Base-by-base conservation (phyloP, 2,329 filamentous ascomycete genomes). In the Scedosporium apiospermum region DNA sequence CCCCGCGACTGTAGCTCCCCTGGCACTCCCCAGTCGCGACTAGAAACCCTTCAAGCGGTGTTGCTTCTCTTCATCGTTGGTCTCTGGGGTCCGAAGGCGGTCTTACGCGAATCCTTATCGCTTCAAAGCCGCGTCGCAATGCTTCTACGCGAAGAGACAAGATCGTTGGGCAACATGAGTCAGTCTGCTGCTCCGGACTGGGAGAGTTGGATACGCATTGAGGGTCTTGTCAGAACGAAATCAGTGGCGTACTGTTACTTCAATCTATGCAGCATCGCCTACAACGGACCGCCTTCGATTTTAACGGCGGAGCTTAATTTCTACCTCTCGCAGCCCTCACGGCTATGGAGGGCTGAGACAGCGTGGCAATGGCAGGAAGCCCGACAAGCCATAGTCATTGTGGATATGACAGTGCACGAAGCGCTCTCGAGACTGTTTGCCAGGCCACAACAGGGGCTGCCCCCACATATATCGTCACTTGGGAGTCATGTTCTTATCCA, bases 401-500 rank as follows among this genome's bases (percentile, higher is more conserved):
- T 78, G 63, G 82, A 84, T 23, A 76, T 84, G 46, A 78, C 79
- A 1, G 74, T 87, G 3, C 82, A 83, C 63, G 82, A 87, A 42
- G 81, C 82, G 0, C 80, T 88, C 58, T 77, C 78, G 4, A 75
- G 80, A 49, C 73, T 87, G 0, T 77, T 88, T 42, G 77, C 81
- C 27, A 79, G 84, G 42, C 74, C 77, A 3, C 74, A 76, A 1
- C 78, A 82, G 65, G 76, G 75, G 0, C 75, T 81, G 0, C 78
- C 79, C 1, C 72, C 77, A 0, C 78, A 80, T 55, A 76, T 84
- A 63, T 84, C 83, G 0, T 84, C 85, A 0, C 73, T 89, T 6
- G 88, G 87, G 0, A 88, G 88, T 67, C 90, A 91, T 66, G 82
- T 89, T 6, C 76, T 91, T 41, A 87, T 91, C 3, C 87, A 90